Evolutionary conservation across 495 filamentous ascomycete genomes (phyloP).

Genomic region (Lasiosphaeriaceae sp.): DNA sequence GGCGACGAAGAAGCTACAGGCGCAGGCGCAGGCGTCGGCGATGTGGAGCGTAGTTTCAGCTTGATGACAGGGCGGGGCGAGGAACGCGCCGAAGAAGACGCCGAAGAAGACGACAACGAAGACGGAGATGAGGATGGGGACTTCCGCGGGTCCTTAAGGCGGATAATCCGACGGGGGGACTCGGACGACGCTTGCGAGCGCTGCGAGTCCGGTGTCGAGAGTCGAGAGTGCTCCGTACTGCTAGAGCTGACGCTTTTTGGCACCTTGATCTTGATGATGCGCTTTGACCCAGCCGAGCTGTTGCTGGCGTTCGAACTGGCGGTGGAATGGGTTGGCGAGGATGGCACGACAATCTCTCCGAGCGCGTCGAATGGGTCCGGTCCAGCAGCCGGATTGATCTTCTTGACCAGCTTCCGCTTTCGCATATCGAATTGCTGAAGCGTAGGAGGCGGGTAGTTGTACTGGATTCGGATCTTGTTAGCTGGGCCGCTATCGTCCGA

Average conservation of each 20-base stretch:
- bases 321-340: background rate
- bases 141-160: background rate
- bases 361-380: constrained; percentile 4
- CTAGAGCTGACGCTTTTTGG: background rate
- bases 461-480: constrained; percentile 21
- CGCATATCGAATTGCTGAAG: constrained; percentile 13
- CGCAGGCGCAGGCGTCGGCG: background rate
- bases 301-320: constrained; percentile 8
- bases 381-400: constrained; percentile 11
- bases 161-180: background rate
- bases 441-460: constrained; percentile 7
- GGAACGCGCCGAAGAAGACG: background rate
- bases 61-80: constrained; percentile 4
- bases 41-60: background rate
- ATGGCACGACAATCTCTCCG: background rate
- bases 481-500: constrained; percentile 1
- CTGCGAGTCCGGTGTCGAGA: constrained; percentile 4
- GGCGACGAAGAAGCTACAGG: background rate
- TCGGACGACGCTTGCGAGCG: background rate
- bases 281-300: constrained; percentile 11
- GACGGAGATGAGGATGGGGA: constrained; percentile 4
- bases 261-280: constrained; percentile 21
- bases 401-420: constrained; percentile 8
- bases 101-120: background rate
- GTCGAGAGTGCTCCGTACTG: constrained; percentile 4